phyloP scores from a whole-genome alignment of 2,329 filamentous ascomycete genomes.

The Coccinonectria pachysandricola region DNA sequence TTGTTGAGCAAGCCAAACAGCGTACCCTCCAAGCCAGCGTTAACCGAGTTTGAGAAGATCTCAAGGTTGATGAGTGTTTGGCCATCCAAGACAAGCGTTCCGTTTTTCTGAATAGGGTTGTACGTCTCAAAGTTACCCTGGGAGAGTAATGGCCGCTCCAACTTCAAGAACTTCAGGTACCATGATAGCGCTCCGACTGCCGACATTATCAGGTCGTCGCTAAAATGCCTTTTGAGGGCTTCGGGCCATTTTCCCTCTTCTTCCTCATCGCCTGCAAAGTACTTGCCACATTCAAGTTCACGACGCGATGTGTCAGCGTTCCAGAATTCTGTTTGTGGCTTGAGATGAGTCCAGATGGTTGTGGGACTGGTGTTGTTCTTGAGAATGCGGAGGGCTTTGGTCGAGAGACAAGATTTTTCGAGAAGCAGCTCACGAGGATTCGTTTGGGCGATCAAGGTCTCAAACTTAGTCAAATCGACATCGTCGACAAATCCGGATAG shows the following conservation, averaged over 20 bases:
- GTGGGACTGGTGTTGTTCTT: conserved; percentile 92
- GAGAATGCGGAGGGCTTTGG: conserved; percentile 82
- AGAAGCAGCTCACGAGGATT: conserved; percentile 79
- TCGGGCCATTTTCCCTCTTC: conserved; percentile 64
- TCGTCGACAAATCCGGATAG: conserved; percentile 90
- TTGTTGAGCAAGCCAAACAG: conserved; percentile 85
- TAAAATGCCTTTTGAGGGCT: conserved; percentile 57
- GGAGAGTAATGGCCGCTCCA: conserved; percentile 77
- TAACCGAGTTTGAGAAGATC: conserved; percentile 85
- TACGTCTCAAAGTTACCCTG: conserved; percentile 89
- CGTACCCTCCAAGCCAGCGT: conserved; percentile 76
- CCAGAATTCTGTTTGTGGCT: conserved; percentile 83
- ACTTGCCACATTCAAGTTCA: conserved; percentile 69
- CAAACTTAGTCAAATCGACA: conserved; percentile 87
- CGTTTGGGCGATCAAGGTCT: conserved; percentile 91
- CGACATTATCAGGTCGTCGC: conserved; percentile 80
- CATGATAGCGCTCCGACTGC: conserved; percentile 81
- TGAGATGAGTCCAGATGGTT: conserved; percentile 91
- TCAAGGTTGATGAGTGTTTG: conserved; percentile 98
- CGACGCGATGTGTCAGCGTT: conserved; percentile 70
- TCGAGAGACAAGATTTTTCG: conserved; percentile 77
- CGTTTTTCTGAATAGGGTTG: conserved; percentile 81
- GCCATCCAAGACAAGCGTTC: conserved; percentile 84
- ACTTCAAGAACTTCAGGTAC: conserved; percentile 77
- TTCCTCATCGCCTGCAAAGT: conserved; percentile 55